Conservation (phyloP, 2,329 filamentous ascomycete species). For the Phialophora chinensis region DNA sequence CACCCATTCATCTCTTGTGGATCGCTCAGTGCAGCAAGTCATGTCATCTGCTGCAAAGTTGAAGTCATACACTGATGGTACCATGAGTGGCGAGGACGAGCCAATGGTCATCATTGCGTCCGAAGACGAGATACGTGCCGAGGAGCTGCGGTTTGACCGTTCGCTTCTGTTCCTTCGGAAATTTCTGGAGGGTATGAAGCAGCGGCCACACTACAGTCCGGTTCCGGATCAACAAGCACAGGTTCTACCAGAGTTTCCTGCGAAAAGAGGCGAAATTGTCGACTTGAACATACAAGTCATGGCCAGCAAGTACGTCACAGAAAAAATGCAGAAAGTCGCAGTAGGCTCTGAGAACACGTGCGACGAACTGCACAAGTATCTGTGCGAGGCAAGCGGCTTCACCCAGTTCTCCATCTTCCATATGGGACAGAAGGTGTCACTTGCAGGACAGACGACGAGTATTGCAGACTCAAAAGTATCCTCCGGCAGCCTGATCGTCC, state of each 20-base stretch:
- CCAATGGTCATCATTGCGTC: slow-evolving; percentile 59
- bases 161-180: slow-evolving; percentile 71
- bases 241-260: slow-evolving; percentile 53
- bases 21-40: slow-evolving; percentile 74
- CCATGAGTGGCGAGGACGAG: slow-evolving; percentile 56
- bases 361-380: slow-evolving; percentile 69
- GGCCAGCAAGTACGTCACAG: slow-evolving; percentile 32
- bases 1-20: slow-evolving; percentile 72
- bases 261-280: slow-evolving; percentile 51
- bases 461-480: slow-evolving; percentile 48
- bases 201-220: slow-evolving; percentile 64
- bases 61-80: slow-evolving; percentile 55
- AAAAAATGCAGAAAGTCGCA: slow-evolving; percentile 41
- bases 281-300: slow-evolving; percentile 46
- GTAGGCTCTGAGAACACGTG: slow-evolving; percentile 75
- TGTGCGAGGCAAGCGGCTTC: slow-evolving; percentile 75
- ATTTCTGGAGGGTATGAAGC: slow-evolving; percentile 64
- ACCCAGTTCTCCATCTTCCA: slow-evolving; percentile 75
- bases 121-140: slow-evolving; percentile 57
- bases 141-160: slow-evolving; percentile 70
- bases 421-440: slow-evolving; percentile 29
- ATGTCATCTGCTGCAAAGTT: slow-evolving; percentile 66
- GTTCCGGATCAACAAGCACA: slow-evolving; percentile 55
- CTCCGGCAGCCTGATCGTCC: slow-evolving; percentile 48
- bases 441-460: slow-evolving; percentile 32